phyloP scores from a whole-genome alignment of 495 filamentous ascomycete genomes.

The Penicillium flavigenum region DNA sequence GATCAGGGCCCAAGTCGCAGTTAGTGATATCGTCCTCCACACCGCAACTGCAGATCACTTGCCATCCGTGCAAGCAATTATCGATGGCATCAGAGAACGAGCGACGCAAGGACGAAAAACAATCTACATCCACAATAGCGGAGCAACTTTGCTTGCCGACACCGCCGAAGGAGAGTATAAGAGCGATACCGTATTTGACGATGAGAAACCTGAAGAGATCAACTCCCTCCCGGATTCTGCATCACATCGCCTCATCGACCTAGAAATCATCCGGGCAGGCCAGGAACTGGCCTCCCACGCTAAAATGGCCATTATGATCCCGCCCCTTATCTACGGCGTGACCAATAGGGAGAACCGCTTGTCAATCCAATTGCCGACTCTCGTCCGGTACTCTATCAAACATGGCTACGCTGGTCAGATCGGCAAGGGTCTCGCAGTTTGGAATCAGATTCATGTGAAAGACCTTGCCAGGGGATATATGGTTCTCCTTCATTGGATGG shows the following conservation, averaged over 20 bases:
- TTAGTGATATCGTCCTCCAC: conserved; percentile 38
- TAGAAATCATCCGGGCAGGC: conserved; percentile 34
- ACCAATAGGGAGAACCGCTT: conserved; percentile 26
- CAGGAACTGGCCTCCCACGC: conserved; percentile 34
- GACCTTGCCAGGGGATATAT: conserved; percentile 33
- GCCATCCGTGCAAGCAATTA: conserved; percentile 32
- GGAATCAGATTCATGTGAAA: conserved; percentile 31
- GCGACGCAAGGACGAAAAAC: conserved; percentile 23
- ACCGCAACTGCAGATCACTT: conserved; percentile 40
- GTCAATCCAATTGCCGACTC: conserved; percentile 34
- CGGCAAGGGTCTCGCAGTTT: conserved; percentile 30
- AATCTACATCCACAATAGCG: conserved; percentile 45
- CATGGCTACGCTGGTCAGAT: conserved; percentile 32
- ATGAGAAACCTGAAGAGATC: conserved; percentile 30
- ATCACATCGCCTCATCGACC: conserved; percentile 41
- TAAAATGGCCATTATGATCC: conserved; percentile 38
- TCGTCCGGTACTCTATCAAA: conserved; percentile 36
- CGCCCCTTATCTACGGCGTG: conserved; percentile 37
- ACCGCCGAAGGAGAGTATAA: conserved; percentile 18
- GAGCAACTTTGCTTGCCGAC: conserved; percentile 29
- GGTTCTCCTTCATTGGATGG: conserved; percentile 34
- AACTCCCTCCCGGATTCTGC: conserved; percentile 36
- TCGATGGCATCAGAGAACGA: conserved; percentile 34
- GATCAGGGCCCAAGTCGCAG: conserved; percentile 30
- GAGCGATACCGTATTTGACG: conserved; percentile 35